A percentile compares a stretch with the other conserved stretches of the same genome.
Evolutionary conservation across 257 asterid species (phyloP).

Genomic region (Nicotiana tabacum): DNA sequence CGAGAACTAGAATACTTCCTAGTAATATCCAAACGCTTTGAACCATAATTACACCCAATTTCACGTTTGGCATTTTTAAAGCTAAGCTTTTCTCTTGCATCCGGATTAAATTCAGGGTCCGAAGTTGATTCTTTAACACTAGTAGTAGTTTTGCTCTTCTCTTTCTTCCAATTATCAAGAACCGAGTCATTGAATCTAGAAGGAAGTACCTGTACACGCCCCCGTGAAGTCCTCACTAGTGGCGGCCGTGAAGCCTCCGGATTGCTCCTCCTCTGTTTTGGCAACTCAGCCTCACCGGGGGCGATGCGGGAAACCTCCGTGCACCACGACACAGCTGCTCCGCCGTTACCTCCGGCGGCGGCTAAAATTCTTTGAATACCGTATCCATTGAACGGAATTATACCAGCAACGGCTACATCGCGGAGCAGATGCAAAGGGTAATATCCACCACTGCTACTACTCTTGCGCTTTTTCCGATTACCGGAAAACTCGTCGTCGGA

Average conservation of each 20-base stretch:
- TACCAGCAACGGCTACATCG: slow-evolving; percentile 62
- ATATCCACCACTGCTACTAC: slow-evolving; percentile 32
- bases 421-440: slow-evolving; percentile 71
- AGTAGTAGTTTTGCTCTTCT: slow-evolving; percentile 39
- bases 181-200: slow-evolving; percentile 90
- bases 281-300: slow-evolving; percentile 25
- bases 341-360: slow-evolving; percentile 22
- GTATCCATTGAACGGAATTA: slow-evolving; percentile 50
- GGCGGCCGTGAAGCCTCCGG: slow-evolving; percentile 67
- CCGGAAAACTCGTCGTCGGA: slow-evolving; percentile 56
- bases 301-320: slow-evolving; percentile 16
- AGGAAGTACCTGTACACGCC: slow-evolving; percentile 94
- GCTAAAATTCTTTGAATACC: slow-evolving; percentile 40
- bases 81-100: slow-evolving; percentile 30
- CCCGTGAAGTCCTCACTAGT: slow-evolving; percentile 86
- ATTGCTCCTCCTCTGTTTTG: slow-evolving; percentile 12
- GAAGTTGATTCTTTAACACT: slow-evolving; percentile 39
- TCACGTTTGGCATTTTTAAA: slow-evolving; percentile 36
- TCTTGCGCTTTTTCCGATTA: slow-evolving; percentile 67
- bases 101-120: slow-evolving; percentile 67
- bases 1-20: slow-evolving; percentile 41
- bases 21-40: slow-evolving; percentile 16
- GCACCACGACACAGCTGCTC: slow-evolving; percentile 26
- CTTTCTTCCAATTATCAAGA: slow-evolving; percentile 93
- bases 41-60: slow-evolving; percentile 33